Evolutionary conservation across 2,329 filamentous ascomycete genomes (phyloP).

Genomic region (Colletotrichum tofieldiae): DNA sequence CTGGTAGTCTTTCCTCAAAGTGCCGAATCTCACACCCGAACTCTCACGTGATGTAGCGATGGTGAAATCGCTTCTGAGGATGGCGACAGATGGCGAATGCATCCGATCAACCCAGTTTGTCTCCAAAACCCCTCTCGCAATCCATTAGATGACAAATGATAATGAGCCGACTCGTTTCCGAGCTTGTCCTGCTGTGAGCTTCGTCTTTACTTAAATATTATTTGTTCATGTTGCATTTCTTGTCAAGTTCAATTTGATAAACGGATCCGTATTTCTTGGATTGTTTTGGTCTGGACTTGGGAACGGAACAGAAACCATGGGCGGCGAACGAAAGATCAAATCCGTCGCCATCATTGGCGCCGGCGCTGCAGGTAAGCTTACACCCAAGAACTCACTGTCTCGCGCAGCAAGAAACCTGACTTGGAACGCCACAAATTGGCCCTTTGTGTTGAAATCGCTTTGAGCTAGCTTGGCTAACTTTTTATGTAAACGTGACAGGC

Average conservation of each 20-base stretch:
- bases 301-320: slow-evolving; percentile 29
- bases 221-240: not conserved
- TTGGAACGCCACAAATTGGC: too few species aligned
- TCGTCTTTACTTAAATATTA: slow-evolving; percentile 2
- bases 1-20: not conserved
- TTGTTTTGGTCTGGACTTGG: not conserved
- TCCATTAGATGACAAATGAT: slow-evolving; percentile 33
- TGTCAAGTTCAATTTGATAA: not conserved
- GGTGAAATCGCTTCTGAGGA: slow-evolving; percentile 39
- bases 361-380: slow-evolving; percentile 56
- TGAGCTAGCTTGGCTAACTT: not conserved
- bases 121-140: slow-evolving; percentile 1
- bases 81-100: slow-evolving; percentile 42
- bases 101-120: slow-evolving; percentile 29
- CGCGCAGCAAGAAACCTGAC: not conserved
- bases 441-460: not conserved
- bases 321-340: slow-evolving; percentile 49
- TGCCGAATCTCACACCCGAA: slow-evolving; percentile 7
- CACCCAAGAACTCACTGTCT: not conserved
- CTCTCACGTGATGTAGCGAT: slow-evolving; percentile 40
- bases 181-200: not conserved
- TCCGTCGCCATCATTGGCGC: slow-evolving; percentile 62
- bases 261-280: not conserved
- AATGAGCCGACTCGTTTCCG: slow-evolving; percentile 10
- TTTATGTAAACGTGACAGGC: slow-evolving; percentile 51